phyloP scores from a whole-genome alignment of 1,284 basidiomycete genomes.

The Trichosporon ovoides region DNA sequence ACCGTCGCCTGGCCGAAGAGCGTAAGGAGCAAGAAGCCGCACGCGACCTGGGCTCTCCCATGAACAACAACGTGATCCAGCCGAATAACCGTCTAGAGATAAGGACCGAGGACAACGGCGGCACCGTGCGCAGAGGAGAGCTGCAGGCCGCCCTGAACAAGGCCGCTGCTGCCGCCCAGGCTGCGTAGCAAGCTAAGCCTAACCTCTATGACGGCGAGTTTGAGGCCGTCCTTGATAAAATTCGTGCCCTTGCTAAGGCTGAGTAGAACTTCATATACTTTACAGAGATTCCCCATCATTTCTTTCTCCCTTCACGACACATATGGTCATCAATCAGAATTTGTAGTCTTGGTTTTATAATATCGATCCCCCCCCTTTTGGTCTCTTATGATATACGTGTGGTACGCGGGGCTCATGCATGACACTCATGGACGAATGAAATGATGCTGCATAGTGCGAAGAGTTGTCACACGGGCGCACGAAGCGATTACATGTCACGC shows the following conservation, averaged over 20 bases:
- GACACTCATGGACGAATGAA: too few species aligned
- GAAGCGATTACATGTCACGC: too few species aligned
- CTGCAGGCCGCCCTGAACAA: conserved; percentile 3
- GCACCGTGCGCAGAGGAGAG: neutral
- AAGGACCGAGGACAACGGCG: neutral
- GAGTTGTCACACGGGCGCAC: too few species aligned
- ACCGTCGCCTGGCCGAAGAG: conserved; percentile 3
- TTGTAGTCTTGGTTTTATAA: conserved; percentile 6
- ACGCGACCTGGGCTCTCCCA: neutral
- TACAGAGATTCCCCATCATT: neutral
- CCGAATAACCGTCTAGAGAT: neutral
- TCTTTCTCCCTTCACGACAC: neutral
- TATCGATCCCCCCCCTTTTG: neutral
- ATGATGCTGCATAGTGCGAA: too few species aligned
- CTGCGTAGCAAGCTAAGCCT: neutral
- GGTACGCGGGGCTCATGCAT: neutral
- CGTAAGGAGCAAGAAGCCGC: neutral
- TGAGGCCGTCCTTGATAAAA: too few species aligned
- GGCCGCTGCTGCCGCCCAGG: conserved; percentile 1
- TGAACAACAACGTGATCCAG: neutral
- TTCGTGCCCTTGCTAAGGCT: too few species aligned
- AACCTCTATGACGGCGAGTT: too few species aligned
- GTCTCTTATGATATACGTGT: conserved; percentile 1
- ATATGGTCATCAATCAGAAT: neutral
- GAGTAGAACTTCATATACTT: too few species aligned